Conservation (phyloP, 2,329 filamentous ascomycete species). For the Fusarium cicatricum region DNA sequence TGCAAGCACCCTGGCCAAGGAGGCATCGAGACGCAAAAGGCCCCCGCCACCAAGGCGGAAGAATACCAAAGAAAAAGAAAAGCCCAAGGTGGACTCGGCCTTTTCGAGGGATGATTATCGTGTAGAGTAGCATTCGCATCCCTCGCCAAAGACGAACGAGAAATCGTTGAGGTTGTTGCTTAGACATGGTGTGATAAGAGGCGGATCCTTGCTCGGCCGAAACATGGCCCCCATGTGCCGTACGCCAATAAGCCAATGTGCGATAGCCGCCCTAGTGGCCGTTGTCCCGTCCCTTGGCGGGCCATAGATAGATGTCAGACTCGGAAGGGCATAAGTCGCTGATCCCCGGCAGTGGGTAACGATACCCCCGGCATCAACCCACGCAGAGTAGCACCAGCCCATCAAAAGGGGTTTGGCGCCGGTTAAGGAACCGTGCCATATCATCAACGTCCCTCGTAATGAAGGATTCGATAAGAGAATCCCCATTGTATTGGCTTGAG, state of each 20-base stretch:
- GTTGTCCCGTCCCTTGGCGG: conserved; percentile 19
- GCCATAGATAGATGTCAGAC: conserved; percentile 10
- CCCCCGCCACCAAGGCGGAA: neutral
- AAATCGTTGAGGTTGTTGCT: conserved; percentile 3
- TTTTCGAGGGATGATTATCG: conserved; percentile 2
- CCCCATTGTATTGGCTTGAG: neutral
- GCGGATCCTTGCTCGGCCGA: conserved; percentile 12
- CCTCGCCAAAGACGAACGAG: neutral
- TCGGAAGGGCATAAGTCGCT: conserved; percentile 4
- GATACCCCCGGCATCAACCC: conserved; percentile 2
- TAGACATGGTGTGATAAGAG: conserved; percentile 4
- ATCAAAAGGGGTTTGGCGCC: conserved; percentile 3
- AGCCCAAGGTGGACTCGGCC: neutral
- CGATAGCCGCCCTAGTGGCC: conserved; percentile 25
- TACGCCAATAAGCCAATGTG: conserved; percentile 12
- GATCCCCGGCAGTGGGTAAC: conserved; percentile 9
- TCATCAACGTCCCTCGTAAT: neutral
- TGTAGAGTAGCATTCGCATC: conserved; percentile 5
- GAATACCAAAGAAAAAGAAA: neutral
- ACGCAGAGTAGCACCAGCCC: conserved; percentile 15
- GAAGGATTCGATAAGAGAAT: neutral
- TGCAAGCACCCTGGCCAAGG: too few species aligned
- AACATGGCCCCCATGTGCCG: conserved; percentile 15
- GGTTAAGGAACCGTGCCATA: neutral
- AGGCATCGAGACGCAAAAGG: neutral